A percentile compares a stretch with the other conserved stretches of the same genome.
Evolutionary conservation across 805 yeast species (phyloP).

Genomic region (Zygoascus flipseniorum): DNA sequence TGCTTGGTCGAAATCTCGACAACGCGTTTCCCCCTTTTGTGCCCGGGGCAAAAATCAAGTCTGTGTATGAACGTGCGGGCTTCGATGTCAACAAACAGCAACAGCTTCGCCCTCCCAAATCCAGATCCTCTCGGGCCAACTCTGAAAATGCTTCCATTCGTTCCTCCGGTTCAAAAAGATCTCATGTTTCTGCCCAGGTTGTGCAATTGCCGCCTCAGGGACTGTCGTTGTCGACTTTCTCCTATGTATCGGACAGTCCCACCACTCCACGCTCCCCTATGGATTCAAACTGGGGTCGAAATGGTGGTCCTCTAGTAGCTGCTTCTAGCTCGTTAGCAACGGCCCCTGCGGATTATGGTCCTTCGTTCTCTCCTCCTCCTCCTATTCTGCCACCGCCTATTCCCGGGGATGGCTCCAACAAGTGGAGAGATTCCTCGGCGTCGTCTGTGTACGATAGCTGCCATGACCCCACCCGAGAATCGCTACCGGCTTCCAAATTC

Average conservation of each 20-base stretch:
- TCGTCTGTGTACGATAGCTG: background rate
- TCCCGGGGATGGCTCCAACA: background rate
- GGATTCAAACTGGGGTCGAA: background rate
- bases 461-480: background rate
- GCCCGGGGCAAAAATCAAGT: slow-evolving; percentile 26
- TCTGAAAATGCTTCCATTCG: background rate
- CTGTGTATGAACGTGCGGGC: slow-evolving; percentile 37
- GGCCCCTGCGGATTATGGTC: background rate
- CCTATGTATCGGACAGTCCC: background rate
- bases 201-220: background rate
- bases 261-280: background rate
- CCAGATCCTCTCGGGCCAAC: background rate
- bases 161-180: background rate
- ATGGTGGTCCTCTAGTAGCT: background rate
- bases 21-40: slow-evolving; percentile 34
- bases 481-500: background rate
- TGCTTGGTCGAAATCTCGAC: slow-evolving; percentile 22
- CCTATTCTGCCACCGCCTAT: background rate
- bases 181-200: background rate
- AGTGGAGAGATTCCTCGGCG: background rate
- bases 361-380: background rate
- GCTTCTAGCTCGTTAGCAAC: background rate
- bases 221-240: background rate
- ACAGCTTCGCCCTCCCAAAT: background rate
- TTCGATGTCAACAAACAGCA: slow-evolving; percentile 26